Conservation (phyloP, 148 eudicot genomes). For the Salicornia ramosissima region DNA sequence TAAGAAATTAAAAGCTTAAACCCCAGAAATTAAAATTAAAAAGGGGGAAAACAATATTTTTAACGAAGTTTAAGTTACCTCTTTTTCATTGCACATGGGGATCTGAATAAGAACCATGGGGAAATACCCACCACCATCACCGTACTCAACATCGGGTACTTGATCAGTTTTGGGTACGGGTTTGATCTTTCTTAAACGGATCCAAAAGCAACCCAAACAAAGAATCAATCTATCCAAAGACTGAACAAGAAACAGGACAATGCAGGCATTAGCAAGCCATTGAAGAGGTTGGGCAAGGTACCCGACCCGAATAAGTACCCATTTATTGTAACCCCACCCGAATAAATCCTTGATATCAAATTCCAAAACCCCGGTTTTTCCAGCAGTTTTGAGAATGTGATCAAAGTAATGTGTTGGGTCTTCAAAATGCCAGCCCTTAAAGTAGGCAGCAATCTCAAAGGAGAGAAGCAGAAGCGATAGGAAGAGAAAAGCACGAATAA, state of each 20-base stretch:
- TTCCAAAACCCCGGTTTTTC: neutral
- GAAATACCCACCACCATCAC: slow-evolving; percentile 55
- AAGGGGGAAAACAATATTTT: neutral
- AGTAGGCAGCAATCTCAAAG: slow-evolving; percentile 62
- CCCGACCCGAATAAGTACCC: slow-evolving; percentile 69
- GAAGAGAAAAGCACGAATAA: slow-evolving; percentile 42
- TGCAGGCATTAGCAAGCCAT: slow-evolving; percentile 63
- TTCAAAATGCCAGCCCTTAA: slow-evolving; percentile 57
- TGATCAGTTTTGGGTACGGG: slow-evolving; percentile 38
- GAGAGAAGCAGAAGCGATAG: slow-evolving; percentile 43
- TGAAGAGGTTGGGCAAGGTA: slow-evolving; percentile 82
- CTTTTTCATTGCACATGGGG: slow-evolving; percentile 96
- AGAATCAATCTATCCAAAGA: slow-evolving; percentile 74
- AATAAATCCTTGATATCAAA: slow-evolving; percentile 35
- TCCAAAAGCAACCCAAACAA: slow-evolving; percentile 83
- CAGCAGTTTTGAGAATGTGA: slow-evolving; percentile 17
- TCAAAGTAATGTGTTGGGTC: slow-evolving; percentile 40
- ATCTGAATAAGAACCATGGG: slow-evolving; percentile 99
- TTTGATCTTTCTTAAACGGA: slow-evolving; percentile 61
- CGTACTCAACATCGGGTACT: slow-evolving; percentile 57
- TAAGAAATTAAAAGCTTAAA: neutral
- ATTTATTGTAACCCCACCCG: slow-evolving; percentile 46
- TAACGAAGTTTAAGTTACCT: slow-evolving; percentile 39
- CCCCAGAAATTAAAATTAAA: neutral
- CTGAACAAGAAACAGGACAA: slow-evolving; percentile 67